phyloP scores from a whole-genome alignment of 805 yeast species.

The Wickerhamomyces silvicola region DNA sequence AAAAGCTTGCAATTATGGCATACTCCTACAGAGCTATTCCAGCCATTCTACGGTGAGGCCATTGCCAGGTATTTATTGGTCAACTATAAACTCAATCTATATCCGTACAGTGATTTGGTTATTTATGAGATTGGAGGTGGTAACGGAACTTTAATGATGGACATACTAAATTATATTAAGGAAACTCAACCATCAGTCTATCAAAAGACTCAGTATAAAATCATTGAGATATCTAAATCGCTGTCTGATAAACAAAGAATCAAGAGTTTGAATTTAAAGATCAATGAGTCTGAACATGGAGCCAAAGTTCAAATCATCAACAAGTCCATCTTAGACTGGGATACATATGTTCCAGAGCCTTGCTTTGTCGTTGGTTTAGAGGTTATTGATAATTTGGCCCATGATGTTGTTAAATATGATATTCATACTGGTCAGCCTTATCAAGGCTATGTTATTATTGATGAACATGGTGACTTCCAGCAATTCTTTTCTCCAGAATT shows the following conservation, averaged over 20 bases:
- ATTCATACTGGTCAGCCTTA: slow-evolving; percentile 56
- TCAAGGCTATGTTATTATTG: slow-evolving; percentile 74
- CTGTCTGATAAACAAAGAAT: slow-evolving; percentile 24
- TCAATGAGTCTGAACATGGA: slow-evolving; percentile 36
- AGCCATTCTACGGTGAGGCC: slow-evolving; percentile 81
- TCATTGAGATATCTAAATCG: slow-evolving; percentile 17
- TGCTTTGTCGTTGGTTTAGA: slow-evolving; percentile 77
- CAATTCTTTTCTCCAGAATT: slow-evolving; percentile 64
- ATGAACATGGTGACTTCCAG: slow-evolving; percentile 65
- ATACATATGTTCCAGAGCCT: slow-evolving; percentile 48
- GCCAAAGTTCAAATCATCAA: slow-evolving; percentile 59
- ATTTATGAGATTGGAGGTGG: slow-evolving; percentile 91
- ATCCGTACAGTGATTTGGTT: slow-evolving; percentile 63
- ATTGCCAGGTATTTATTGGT: slow-evolving; percentile 73
- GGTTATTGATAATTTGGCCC: slow-evolving; percentile 79
- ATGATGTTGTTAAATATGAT: slow-evolving; percentile 75
- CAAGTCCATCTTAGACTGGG: slow-evolving; percentile 74
- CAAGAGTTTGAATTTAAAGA: slow-evolving; percentile 8
- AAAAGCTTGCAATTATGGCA: slow-evolving; percentile 67
- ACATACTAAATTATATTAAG: slow-evolving; percentile 60
- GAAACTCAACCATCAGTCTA: slow-evolving; percentile 69
- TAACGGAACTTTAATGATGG: slow-evolving; percentile 78
- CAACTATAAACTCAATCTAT: slow-evolving; percentile 60
- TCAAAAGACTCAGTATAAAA: slow-evolving; percentile 47
- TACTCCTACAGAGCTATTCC: slow-evolving; percentile 81